Base-by-base conservation (phyloP, 164 flowering plant genomes). In the Liquidambar formosana region DNA sequence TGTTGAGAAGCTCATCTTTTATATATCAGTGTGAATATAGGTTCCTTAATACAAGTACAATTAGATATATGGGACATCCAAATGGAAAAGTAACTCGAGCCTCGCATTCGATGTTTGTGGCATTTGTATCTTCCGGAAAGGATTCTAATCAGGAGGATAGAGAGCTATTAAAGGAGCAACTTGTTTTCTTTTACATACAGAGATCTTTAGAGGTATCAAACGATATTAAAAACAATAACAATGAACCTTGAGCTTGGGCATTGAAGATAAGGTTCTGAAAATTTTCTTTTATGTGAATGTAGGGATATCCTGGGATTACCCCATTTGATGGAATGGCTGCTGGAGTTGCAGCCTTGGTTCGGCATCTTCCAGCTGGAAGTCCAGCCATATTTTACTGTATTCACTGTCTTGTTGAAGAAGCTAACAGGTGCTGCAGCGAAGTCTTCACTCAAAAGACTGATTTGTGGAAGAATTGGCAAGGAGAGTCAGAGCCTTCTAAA, bases 261-360 rank as follows among this genome's bases (percentile, higher is more conserved):
- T 65, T 28, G 38, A 48, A 57, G 0, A 4, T 28, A 41, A 26
- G 47, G 53, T 22, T 28, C 52, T 71, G n/a, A 53, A 28, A 49
- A 52, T 67, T 0, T 61, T 26, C 2, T 10, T 61, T 52, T 19
- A 56, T 48, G 8, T 51, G 70, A 65, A 33, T 78, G 67, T 63
- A 93, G 98, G 95, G 77, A 19, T 96, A 83, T 82, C 99, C 99
- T 38, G 90, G 74, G 59, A 75, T 78, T 41, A 93, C 97, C 28
- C 98, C 99, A 44, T 88, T 90, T 73, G 96, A 96, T 66, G 97
- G 97, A 46, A 70, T 92, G 87, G 95, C 96, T 72, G 87, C 96
- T 59, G 99, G 99, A 63, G 90, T 96, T 62, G 88, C 80, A 66
- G 90, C 97, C 53, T 67, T 92, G 78, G 86, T 90, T 73, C 84